These are phyloP conservation scores for Xylariaceae sp. DNA, from an alignment of 2,329 filamentous ascomycete species.

Conservation along the genomic window DNA sequence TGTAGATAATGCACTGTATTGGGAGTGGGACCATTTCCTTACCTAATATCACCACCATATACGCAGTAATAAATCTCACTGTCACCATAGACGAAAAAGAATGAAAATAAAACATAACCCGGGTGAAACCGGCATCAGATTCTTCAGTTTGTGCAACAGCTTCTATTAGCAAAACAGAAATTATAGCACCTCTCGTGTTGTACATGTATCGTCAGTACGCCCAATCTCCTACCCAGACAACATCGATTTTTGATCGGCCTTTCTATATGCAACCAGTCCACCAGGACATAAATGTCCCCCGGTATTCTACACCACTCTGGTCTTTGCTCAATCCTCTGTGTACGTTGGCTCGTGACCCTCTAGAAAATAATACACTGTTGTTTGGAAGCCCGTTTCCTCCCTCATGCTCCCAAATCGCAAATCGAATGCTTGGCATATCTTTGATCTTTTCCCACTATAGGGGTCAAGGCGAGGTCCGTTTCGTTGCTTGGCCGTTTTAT, in stretches of 20 bases:
- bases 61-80: no score
- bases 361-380: constrained; percentile 14
- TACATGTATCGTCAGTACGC: neutral
- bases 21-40: no score
- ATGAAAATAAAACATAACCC: no score
- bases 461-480: neutral
- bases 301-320: constrained; percentile 1
- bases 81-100: no score
- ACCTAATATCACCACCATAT: no score
- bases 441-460: neutral
- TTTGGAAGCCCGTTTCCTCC: constrained; percentile 1
- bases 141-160: no score
- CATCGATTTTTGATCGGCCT: neutral
- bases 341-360: constrained; percentile 14
- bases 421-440: neutral
- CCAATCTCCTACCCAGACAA: neutral
- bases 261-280: constrained; percentile 18
- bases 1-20: no score
- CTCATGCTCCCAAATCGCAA: neutral
- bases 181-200: neutral
- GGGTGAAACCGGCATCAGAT: no score
- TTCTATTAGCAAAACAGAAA: neutral
- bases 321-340: constrained; percentile 9
- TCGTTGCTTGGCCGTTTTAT: neutral
- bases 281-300: constrained; percentile 1